Base-by-base conservation (phyloP, 2,329 filamentous ascomycete genomes). In the Fusarium ambrosium region DNA sequence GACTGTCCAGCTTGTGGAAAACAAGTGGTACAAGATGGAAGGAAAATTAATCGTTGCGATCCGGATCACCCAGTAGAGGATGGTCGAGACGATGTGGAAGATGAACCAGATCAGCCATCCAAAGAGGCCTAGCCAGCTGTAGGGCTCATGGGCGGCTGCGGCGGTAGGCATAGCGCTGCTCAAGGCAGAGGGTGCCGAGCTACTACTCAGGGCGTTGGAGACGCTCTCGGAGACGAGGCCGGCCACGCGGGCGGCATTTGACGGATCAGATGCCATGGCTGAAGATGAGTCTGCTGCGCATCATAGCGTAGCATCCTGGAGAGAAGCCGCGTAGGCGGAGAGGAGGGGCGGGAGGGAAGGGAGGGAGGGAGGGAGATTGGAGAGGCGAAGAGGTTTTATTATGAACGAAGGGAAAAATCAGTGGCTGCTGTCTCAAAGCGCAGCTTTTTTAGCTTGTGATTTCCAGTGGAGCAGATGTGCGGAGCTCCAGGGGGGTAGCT, bases 1-100 rank as follows among this genome's bases (percentile, higher is more conserved):
- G 80, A 99, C 94, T 0, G 97, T 99, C 86, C 97, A 87, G 83
- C 94, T 98, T 74, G 95, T 96, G 7, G 95, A 98, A 80, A 98
- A 94, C 72, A 98, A 87, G 7, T 92, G 94, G 82, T 97, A 99
- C 20, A 98, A 89, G 83, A 97, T 91, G 81, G 94, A 95, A 51
- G 97, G 97, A 69, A 98, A 83, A 18, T 94, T 97, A 76, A 98
- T 95, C 29, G 96, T 97, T 20, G 92, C 90, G 79, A 98, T 93
- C 71, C 93, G 94, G 77, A 98, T 91, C 64, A 92, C 84, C 92
- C 94, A 97, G 85, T 97, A 97, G 48, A 92, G 80, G 36, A 92
- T 83, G 22, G 86, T 88, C 20, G 91, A 90, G 48, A 89, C 81
- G 45, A 90, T 79, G 64, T 90, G 89, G 66, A 92, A 82, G 45